phyloP scores from a whole-genome alignment of 176 grass and related monocot genomes.

The Calamus simplicifolius region DNA sequence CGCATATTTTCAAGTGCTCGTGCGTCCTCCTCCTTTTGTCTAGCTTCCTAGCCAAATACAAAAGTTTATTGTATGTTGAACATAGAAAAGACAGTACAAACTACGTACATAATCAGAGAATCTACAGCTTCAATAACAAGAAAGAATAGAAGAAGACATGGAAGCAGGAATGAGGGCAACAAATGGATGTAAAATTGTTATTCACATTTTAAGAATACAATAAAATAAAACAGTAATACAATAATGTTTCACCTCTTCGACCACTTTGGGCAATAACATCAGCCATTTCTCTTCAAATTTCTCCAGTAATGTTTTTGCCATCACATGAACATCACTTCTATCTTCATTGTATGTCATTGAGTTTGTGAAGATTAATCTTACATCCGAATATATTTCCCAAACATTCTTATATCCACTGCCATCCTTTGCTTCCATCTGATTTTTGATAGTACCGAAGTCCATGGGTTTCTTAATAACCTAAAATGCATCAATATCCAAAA shows the following conservation, averaged over 20 bases:
- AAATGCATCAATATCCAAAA: slow-evolving; percentile 22
- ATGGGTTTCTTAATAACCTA: slow-evolving; percentile 91
- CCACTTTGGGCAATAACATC: slow-evolving; percentile 72
- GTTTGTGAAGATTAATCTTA: slow-evolving; percentile 87
- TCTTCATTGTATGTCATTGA: slow-evolving; percentile 92
- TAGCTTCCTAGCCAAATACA: slow-evolving; percentile 53
- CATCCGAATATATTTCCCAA: slow-evolving; percentile 86
- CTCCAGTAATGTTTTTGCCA: slow-evolving; percentile 79
- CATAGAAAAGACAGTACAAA: not conserved
- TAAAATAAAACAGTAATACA: not conserved
- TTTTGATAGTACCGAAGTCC: slow-evolving; percentile 81
- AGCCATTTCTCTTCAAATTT: slow-evolving; percentile 95
- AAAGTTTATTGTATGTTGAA: slow-evolving; percentile 9
- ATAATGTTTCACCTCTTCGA: slow-evolving; percentile 54
- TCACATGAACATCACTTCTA: slow-evolving; percentile 44
- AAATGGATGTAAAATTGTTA: too few species aligned
- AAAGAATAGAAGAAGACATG: not conserved
- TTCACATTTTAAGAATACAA: not conserved
- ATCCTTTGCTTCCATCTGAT: slow-evolving; percentile 85
- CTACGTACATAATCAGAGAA: slow-evolving; percentile 5
- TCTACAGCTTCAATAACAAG: not conserved
- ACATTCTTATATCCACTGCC: slow-evolving; percentile 62
- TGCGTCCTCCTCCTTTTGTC: slow-evolving; percentile 58
- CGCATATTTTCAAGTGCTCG: slow-evolving; percentile 29
- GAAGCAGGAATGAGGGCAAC: too few species aligned